Base-by-base conservation (phyloP, 768 basidiomycete species). In the Xerocomellus intermedius region DNA sequence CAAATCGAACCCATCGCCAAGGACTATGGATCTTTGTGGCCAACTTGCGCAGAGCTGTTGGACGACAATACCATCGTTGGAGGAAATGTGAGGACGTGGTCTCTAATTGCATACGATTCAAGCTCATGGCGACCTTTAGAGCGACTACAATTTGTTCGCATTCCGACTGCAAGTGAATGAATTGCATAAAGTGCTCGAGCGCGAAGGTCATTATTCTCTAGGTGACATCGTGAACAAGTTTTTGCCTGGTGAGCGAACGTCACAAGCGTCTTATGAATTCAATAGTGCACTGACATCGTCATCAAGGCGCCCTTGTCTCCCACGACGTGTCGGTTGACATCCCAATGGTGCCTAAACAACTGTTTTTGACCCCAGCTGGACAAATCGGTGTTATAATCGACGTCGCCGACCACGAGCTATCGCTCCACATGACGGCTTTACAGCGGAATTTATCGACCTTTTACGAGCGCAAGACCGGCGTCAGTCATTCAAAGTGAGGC, bases 201-300 rank as follows among this genome's bases (percentile, higher is more conserved):
- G 79, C 12, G 79, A 83, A 48, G 94, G 94, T 0, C 75, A 75
- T 47, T 94, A 84, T 68, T 82, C 91, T 61, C 59, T 91, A 2
- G 89, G 84, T 13, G 94, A 96, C 60, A 72, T 87, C 42, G 82
- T 94, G 30, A 89, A 85, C 55, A 88, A 85, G 63, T 84, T 97
- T 60, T 67, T 89, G 19, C 74, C 79, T 60, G 89, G 89, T 87
- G 65, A 48, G 73, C 24, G 16, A 44, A 37, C 21, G 2, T 26
- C n/a, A 6, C 8, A 6, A 28, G 1, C 33, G 8, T 26, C 46
- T 22, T 13, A 30, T 17, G 32, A 21, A 22, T 8, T 13, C 30
- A 6, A 37, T 12, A 16, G 1, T 37, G 10, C 48, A 3, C 58
- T 55, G 43, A 58, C 47, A 37, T 47, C 50, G 12, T 33, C 50